Conservation (phyloP, 2,329 filamentous ascomycete genomes). For the Exophiala calicioides region DNA sequence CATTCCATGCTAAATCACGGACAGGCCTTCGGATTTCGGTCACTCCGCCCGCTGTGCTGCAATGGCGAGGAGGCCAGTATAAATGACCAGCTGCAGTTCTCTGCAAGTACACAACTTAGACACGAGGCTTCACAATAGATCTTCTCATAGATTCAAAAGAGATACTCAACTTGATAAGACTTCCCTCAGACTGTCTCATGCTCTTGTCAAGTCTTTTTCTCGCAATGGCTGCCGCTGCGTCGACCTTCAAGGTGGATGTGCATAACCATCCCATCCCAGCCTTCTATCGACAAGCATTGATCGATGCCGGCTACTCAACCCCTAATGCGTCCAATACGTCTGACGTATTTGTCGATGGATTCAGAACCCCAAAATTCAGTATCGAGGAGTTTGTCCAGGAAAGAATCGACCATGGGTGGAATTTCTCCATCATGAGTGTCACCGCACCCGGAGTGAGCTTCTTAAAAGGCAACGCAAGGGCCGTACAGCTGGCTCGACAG, state of each 20-base stretch:
- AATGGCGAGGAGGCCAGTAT: too few species aligned
- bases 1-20: too few species aligned
- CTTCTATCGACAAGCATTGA: constrained; percentile 4
- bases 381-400: constrained; percentile 6
- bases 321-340: not conserved
- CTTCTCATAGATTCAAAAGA: too few species aligned
- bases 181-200: too few species aligned
- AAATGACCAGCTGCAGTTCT: too few species aligned
- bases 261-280: constrained; percentile 9
- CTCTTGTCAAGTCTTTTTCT: too few species aligned
- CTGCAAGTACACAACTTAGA: too few species aligned
- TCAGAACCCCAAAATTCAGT: constrained; percentile 5
- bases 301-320: constrained; percentile 6
- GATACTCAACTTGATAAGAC: too few species aligned
- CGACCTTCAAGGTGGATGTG: constrained; percentile 4
- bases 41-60: too few species aligned
- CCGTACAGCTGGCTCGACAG: not conserved
- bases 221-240: too few species aligned
- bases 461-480: constrained; percentile 1
- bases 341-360: constrained; percentile 12
- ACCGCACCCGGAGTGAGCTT: constrained; percentile 32
- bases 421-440: constrained; percentile 32
- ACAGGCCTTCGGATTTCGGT: too few species aligned
- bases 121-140: too few species aligned
- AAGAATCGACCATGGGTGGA: constrained; percentile 1